phyloP scores from a whole-genome alignment of 2,329 filamentous ascomycete species.

The Clonostachys chloroleuca region DNA sequence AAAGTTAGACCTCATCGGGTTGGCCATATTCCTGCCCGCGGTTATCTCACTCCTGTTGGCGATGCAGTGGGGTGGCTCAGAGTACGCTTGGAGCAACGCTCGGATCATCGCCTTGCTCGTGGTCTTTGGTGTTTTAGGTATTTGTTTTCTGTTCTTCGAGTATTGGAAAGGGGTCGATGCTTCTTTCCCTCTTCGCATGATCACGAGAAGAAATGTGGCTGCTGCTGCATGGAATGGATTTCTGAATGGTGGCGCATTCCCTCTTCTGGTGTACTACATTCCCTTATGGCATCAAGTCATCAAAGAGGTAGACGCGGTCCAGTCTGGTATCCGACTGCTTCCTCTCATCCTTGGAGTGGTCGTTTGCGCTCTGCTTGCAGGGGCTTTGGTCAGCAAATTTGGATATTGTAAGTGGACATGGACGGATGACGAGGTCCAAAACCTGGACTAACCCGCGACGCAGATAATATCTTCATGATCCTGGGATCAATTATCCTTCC shows the following conservation, averaged over 20 bases:
- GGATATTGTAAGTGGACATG: conserved; percentile 9
- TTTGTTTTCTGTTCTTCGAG: conserved; percentile 29
- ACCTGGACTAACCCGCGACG: too few species aligned
- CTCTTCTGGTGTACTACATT: background rate
- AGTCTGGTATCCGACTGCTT: conserved; percentile 29
- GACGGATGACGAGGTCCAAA: too few species aligned
- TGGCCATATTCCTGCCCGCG: conserved; percentile 10
- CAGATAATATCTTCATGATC: conserved; percentile 26
- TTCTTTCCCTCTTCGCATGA: conserved; percentile 27
- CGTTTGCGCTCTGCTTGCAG: conserved; percentile 37
- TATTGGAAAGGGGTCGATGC: conserved; percentile 20
- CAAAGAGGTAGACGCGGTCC: conserved; percentile 10
- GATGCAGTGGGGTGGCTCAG: conserved; percentile 34
- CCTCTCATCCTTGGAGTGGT: conserved; percentile 20
- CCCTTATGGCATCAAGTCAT: background rate
- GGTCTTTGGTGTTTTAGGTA: conserved; percentile 25
- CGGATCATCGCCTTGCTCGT: conserved; percentile 24
- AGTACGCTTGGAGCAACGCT: conserved; percentile 20
- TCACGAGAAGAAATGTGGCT: conserved; percentile 26
- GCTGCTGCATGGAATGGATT: conserved; percentile 16
- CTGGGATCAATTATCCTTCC: conserved; percentile 16
- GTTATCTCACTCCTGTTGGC: conserved; percentile 35
- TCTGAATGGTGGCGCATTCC: background rate
- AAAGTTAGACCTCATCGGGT: conserved; percentile 12
- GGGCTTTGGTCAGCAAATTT: conserved; percentile 25